Conservation (phyloP, 1,284 basidiomycete species). For the Boletus subluridellus region DNA sequence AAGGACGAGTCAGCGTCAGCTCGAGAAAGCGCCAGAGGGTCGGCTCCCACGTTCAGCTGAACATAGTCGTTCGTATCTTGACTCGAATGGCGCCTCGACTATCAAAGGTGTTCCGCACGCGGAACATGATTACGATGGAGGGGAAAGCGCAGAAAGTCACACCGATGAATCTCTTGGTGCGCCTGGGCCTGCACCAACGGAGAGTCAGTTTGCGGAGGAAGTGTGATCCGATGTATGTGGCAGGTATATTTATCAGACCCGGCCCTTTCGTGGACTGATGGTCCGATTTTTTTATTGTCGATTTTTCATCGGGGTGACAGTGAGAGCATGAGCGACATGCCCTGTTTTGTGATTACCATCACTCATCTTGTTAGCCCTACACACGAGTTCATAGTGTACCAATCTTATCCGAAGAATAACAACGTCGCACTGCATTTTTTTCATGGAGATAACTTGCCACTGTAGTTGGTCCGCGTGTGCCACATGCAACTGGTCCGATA, state of each 20-base stretch:
- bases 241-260: not conserved
- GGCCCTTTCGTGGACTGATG: not conserved
- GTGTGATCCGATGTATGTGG: constrained; percentile 6
- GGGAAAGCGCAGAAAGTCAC: constrained; percentile 1
- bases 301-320: not conserved
- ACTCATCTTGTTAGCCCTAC: not conserved
- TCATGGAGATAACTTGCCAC: not conserved
- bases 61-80: constrained; percentile 13
- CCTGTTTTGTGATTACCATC: not conserved
- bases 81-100: constrained; percentile 22
- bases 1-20: constrained; percentile 55
- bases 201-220: constrained; percentile 42
- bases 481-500: not conserved
- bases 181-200: constrained; percentile 39
- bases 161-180: constrained; percentile 19
- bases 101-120: constrained; percentile 13
- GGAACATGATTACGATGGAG: constrained; percentile 15
- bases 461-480: no score
- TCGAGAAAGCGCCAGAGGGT: constrained; percentile 69
- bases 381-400: not conserved
- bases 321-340: not conserved
- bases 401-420: not conserved
- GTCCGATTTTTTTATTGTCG: not conserved
- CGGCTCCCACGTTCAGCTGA: constrained; percentile 37
- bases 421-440: not conserved